Base-by-base conservation (phyloP, 768 basidiomycete species). In the Dacryopinax primogenitus region DNA sequence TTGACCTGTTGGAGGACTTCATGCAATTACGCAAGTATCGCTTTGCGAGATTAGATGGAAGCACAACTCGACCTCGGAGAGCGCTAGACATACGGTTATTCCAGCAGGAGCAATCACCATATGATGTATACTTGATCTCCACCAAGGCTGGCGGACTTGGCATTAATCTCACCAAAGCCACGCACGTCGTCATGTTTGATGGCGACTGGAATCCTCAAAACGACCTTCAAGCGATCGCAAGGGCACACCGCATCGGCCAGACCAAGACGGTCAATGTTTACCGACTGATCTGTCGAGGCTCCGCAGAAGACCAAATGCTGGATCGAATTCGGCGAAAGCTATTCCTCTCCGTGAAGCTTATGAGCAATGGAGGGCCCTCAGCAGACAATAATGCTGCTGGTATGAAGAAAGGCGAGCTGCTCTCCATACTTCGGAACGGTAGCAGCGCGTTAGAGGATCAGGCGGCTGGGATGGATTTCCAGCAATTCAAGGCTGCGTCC, bases 271-370 rank as follows among this genome's bases (percentile, higher is more conserved):
- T 89, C 66, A 82, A 86, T 73, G 86, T 88, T 1, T 85, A 86
- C 70, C 81, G 86, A 28, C 74, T 89, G 33, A 84, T 88, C 47
- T 86, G 85, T 67, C 80, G 80, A 62, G 84, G 83, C 44, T 76
- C 76, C 47, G 87, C 88, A 41, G 87, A 88, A 71, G 87, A 88
- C 71, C 86, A 88, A 68, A 87, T 87, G 79, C 78, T 88, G 39
- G 84, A 85, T 67, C 80, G 86, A 33, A 81, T 87, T 63, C 84
- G 86, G 47, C 82, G 83, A 63, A 89, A 89, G 73, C 77, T 88
- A 4, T 86, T 84, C 72, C 77, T 86, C 2, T 84, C 85, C 0
- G 68, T 83, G 62, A 86, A 85, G 71, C 79, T 86, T 67, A 84
- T 86, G 81, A 65, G 66, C 21, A 41, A 26, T 1, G 67, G 70